Evolutionary conservation across 2,329 filamentous ascomycete species (phyloP).

Genomic region (Sclerotinia minor): DNA sequence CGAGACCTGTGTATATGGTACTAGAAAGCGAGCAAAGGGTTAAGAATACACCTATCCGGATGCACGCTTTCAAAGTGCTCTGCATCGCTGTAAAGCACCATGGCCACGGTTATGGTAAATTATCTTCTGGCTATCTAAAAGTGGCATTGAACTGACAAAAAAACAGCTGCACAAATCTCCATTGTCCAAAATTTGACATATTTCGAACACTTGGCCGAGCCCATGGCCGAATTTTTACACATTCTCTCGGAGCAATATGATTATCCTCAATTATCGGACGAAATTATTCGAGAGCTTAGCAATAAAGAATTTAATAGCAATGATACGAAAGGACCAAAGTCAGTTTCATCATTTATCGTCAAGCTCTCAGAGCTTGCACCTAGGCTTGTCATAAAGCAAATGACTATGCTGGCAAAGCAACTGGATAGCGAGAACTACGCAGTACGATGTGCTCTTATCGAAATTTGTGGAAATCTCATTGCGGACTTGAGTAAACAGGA

Average conservation of each 20-base stretch:
- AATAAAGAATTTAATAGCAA: slow-evolving; percentile 98
- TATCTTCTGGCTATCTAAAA: background rate
- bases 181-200: slow-evolving; percentile 98
- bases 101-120: slow-evolving; percentile 86
- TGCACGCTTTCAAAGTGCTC: slow-evolving; percentile 96
- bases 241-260: slow-evolving; percentile 97
- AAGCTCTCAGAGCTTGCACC: slow-evolving; percentile 92
- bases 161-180: slow-evolving; percentile 87
- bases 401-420: slow-evolving; percentile 91
- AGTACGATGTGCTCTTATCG: slow-evolving; percentile 87
- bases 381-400: slow-evolving; percentile 92
- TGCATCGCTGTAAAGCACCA: slow-evolving; percentile 98
- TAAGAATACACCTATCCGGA: slow-evolving; percentile 84
- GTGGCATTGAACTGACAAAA: slow-evolving; percentile 31
- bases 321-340: slow-evolving; percentile 93
- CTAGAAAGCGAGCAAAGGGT: slow-evolving; percentile 91
- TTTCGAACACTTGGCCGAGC: slow-evolving; percentile 97
- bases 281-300: slow-evolving; percentile 89
- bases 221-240: slow-evolving; percentile 97
- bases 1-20: slow-evolving; percentile 88
- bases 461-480: slow-evolving; percentile 96
- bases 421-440: slow-evolving; percentile 98
- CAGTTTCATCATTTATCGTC: slow-evolving; percentile 88
- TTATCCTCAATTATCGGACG: slow-evolving; percentile 90
- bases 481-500: slow-evolving; percentile 86